phyloP scores from a whole-genome alignment of 129 eudicot genomes.

The Deinandra increscens region DNA sequence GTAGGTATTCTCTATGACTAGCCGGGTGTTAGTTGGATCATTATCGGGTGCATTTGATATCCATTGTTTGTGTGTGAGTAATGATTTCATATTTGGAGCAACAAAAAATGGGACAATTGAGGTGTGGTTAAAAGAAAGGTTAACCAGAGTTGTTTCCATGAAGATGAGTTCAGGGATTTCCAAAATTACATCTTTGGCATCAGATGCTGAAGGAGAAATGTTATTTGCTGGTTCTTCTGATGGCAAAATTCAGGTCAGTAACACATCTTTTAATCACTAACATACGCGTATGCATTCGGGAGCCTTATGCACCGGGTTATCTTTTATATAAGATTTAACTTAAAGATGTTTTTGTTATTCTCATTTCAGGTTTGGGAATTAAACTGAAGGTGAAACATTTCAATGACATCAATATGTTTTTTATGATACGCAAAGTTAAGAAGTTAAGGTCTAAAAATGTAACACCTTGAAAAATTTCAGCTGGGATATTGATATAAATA shows the following conservation, averaged over 20 bases:
- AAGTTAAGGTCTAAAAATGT: no score
- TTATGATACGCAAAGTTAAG: no score
- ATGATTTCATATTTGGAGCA: constrained; percentile 69
- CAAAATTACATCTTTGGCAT: constrained; percentile 54
- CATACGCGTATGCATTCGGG: neutral
- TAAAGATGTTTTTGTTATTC: neutral
- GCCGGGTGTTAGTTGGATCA: constrained; percentile 56
- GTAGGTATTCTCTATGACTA: constrained; percentile 66
- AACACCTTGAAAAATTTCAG: no score
- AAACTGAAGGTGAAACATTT: constrained; percentile 36
- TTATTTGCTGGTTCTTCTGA: constrained; percentile 72
- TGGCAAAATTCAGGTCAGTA: constrained; percentile 69
- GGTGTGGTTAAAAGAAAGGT: constrained; percentile 77
- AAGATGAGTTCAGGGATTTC: constrained; percentile 42
- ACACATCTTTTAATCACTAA: neutral
- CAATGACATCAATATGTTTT: neutral
- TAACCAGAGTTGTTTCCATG: constrained; percentile 59
- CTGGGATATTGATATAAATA: no score
- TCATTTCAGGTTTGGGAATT: constrained; percentile 64
- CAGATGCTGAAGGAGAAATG: constrained; percentile 68
- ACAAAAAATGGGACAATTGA: constrained; percentile 66
- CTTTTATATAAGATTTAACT: neutral
- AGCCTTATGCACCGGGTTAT: no score
- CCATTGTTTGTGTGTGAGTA: constrained; percentile 51
- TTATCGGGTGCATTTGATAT: constrained; percentile 57